Evolutionary conservation across 169 alveolate species (phyloP).

Genomic region (Plasmodium reichenowi): DNA sequence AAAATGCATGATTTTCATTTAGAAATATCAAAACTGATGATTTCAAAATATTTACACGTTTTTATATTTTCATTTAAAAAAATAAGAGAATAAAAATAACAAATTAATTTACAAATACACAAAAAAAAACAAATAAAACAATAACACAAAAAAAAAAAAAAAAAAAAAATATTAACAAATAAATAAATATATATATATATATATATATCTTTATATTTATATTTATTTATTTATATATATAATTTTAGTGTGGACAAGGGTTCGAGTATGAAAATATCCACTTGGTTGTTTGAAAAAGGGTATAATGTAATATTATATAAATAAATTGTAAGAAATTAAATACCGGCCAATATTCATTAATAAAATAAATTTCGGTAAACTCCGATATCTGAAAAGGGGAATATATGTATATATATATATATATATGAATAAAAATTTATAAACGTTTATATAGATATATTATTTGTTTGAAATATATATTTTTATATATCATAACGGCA

Average conservation of each 20-base stretch:
- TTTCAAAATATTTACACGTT: too few relatives aligned
- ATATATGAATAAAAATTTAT: background rate
- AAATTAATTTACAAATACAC: too few relatives aligned
- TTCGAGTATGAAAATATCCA: constrained; percentile 64
- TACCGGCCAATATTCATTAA: constrained; percentile 84
- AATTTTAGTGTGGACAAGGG: constrained; percentile 56
- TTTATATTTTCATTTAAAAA: too few relatives aligned
- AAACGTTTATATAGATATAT: background rate
- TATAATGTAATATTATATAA: constrained; percentile 80
- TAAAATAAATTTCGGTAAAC: constrained; percentile 83
- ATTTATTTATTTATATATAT: too few relatives aligned
- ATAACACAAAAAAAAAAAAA: too few relatives aligned
- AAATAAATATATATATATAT: too few relatives aligned
- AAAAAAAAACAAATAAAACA: too few relatives aligned
- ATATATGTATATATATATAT: background rate
- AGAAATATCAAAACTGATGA: too few relatives aligned
- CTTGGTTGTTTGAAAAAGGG: constrained; percentile 79
- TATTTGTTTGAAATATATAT: background rate
- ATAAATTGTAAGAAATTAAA: constrained; percentile 78
- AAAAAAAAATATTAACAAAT: too few relatives aligned
- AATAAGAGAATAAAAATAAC: too few relatives aligned
- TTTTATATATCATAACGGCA: constrained; percentile 3
- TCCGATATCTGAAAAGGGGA: constrained; percentile 82
- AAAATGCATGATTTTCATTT: too few relatives aligned
- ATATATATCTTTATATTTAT: too few relatives aligned